phyloP scores from a whole-genome alignment of 805 yeast species.

The Zygoascus flipseniorum region DNA sequence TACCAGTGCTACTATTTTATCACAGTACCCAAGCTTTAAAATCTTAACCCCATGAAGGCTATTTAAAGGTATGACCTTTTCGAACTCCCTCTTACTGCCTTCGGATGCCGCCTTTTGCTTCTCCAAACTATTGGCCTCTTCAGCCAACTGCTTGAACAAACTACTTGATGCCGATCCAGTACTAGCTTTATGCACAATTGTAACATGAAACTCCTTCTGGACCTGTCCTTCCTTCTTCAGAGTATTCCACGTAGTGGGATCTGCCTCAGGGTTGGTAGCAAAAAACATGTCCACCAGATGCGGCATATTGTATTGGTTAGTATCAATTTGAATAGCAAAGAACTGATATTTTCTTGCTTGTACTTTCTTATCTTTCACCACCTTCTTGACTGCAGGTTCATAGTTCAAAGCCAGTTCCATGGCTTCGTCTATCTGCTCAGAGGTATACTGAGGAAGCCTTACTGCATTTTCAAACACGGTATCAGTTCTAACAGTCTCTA shows the following conservation, averaged over 20 bases:
- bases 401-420: conserved; percentile 45
- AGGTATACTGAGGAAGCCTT: conserved; percentile 29
- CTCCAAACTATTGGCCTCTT: background rate
- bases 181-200: conserved; percentile 22
- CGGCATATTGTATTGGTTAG: background rate
- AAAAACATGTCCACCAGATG: conserved; percentile 18
- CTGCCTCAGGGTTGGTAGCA: conserved; percentile 5
- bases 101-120: background rate
- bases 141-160: background rate
- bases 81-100: background rate
- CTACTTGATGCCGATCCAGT: background rate
- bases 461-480: conserved; percentile 29
- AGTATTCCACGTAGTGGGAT: conserved; percentile 7
- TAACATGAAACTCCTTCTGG: conserved; percentile 25
- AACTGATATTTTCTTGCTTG: background rate
- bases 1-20: conserved; percentile 37
- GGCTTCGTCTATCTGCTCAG: conserved; percentile 36
- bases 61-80: background rate
- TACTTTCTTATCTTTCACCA: conserved; percentile 14
- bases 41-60: background rate
- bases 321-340: conserved; percentile 1
- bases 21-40: background rate
- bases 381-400: conserved; percentile 43
- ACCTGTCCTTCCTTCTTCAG: conserved; percentile 9
- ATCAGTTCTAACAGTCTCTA: conserved; percentile 38